A percentile compares a stretch with the other conserved stretches of the same genome.
These are phyloP conservation scores for Amanita molliuscula DNA, from an alignment of 768 basidiomycete species.

Conservation along the genomic window DNA sequence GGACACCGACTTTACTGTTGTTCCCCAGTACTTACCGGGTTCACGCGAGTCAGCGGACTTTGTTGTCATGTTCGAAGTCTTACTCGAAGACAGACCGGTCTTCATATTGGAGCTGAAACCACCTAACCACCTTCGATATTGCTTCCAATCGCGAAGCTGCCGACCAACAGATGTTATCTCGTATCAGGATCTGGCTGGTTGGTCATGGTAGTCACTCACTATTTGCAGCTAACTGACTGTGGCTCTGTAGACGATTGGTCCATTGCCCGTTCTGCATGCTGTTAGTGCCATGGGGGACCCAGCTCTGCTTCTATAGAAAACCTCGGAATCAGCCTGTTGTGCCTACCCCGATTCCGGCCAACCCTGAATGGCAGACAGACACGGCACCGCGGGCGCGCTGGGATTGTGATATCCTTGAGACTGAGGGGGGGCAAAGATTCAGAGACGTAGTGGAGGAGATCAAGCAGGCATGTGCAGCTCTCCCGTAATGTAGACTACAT, in stretches of 20 bases:
- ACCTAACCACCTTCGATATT: constrained; percentile 10
- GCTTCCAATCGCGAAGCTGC: constrained; percentile 17
- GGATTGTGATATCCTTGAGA: constrained; percentile 24
- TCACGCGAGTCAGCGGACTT: constrained; percentile 10
- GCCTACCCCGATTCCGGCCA: constrained; percentile 9
- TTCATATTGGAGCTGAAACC: constrained; percentile 20
- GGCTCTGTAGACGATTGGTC: not conserved
- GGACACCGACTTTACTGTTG: constrained; percentile 22
- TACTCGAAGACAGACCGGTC: constrained; percentile 13
- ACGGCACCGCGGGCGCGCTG: constrained; percentile 21
- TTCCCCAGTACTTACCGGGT: constrained; percentile 16
- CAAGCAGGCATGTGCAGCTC: not conserved
- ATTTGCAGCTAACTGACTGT: not conserved
- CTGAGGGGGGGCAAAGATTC: constrained; percentile 19
- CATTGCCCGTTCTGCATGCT: constrained; percentile 10
- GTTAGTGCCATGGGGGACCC: constrained; percentile 23
- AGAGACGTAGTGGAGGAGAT: constrained; percentile 20
- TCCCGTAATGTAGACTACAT: no score
- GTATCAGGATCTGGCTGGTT: constrained; percentile 17
- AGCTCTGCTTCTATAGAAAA: constrained; percentile 19
- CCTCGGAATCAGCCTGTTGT: constrained; percentile 7
- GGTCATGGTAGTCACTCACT: constrained; percentile 11
- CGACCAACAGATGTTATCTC: constrained; percentile 16
- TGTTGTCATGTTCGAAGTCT: constrained; percentile 16
- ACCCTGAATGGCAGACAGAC: constrained; percentile 11